Conservation (phyloP, 2,329 filamentous ascomycete genomes). For the Epichloe uncinata region DNA sequence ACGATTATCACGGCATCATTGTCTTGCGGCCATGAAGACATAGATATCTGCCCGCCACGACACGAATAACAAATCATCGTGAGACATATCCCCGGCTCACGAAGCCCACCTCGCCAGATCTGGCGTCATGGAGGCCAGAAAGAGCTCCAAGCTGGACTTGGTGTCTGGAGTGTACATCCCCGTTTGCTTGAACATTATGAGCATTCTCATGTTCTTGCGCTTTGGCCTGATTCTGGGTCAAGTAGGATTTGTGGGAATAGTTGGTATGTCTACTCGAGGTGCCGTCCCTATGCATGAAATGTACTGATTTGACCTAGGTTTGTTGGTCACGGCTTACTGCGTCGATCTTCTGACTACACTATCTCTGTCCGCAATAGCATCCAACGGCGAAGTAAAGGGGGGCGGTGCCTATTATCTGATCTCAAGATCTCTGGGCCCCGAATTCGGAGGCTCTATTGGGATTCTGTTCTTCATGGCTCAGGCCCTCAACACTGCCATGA, state of each 20-base stretch:
- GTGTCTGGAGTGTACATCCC: constrained; percentile 76
- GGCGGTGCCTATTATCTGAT: constrained; percentile 85
- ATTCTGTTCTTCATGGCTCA: constrained; percentile 86
- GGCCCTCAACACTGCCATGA: constrained; percentile 75
- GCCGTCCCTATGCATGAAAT: neutral
- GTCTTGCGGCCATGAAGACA: neutral
- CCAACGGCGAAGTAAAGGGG: constrained; percentile 82
- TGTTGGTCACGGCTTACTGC: constrained; percentile 62
- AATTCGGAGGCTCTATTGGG: constrained; percentile 81
- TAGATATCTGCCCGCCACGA: neutral
- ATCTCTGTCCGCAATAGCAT: constrained; percentile 78
- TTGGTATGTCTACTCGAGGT: constrained; percentile 38
- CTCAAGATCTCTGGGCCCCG: constrained; percentile 70
- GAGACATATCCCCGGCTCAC: neutral
- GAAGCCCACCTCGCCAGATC: constrained; percentile 9
- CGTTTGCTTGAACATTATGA: constrained; percentile 77
- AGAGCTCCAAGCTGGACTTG: constrained; percentile 54
- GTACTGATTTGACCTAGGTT: constrained; percentile 30
- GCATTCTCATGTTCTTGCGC: constrained; percentile 83
- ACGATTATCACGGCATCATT: no score
- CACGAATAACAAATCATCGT: neutral
- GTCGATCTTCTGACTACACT: constrained; percentile 77
- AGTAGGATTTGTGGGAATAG: constrained; percentile 63
- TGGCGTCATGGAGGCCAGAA: constrained; percentile 22
- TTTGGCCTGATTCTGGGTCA: constrained; percentile 79